phyloP scores from a whole-genome alignment of 2,329 filamentous ascomycete species.

The Aspergillus arachidicola region DNA sequence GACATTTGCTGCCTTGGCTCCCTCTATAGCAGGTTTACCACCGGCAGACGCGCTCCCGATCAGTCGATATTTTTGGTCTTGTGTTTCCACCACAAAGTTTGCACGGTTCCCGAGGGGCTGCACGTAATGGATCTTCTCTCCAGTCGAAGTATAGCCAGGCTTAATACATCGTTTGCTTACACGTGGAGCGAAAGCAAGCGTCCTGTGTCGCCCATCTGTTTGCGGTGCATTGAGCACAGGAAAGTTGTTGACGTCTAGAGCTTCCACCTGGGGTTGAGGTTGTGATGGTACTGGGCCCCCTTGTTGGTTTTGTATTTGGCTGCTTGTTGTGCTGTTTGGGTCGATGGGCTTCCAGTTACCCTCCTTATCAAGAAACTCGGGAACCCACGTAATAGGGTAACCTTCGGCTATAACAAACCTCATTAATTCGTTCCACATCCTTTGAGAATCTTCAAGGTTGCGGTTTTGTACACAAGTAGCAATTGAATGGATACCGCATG shows the following conservation, averaged over 20 bases:
- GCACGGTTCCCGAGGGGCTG: constrained; percentile 2
- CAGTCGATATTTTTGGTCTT: background rate
- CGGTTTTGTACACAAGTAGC: too few species aligned
- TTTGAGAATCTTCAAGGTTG: too few species aligned
- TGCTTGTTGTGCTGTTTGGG: too few species aligned
- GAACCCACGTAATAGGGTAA: too few species aligned
- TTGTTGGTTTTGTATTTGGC: background rate
- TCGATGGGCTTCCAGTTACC: too few species aligned
- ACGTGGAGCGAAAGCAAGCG: background rate
- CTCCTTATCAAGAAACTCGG: too few species aligned
- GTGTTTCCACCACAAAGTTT: constrained; percentile 2
- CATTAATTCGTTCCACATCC: background rate
- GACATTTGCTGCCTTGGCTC: background rate
- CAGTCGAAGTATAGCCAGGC: constrained; percentile 2
- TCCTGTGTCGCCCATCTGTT: background rate
- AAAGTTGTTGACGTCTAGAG: background rate
- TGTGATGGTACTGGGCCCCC: background rate
- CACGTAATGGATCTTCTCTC: constrained; percentile 2
- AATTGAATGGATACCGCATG: too few species aligned
- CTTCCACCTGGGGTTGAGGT: background rate
- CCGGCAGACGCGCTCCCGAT: constrained; percentile 3
- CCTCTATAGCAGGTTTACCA: constrained; percentile 1
- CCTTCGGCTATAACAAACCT: too few species aligned
- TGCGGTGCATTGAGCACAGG: background rate
- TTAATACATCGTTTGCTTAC: background rate